phyloP scores from a whole-genome alignment of 495 filamentous ascomycete species.

The Tetracladium setigerum region DNA sequence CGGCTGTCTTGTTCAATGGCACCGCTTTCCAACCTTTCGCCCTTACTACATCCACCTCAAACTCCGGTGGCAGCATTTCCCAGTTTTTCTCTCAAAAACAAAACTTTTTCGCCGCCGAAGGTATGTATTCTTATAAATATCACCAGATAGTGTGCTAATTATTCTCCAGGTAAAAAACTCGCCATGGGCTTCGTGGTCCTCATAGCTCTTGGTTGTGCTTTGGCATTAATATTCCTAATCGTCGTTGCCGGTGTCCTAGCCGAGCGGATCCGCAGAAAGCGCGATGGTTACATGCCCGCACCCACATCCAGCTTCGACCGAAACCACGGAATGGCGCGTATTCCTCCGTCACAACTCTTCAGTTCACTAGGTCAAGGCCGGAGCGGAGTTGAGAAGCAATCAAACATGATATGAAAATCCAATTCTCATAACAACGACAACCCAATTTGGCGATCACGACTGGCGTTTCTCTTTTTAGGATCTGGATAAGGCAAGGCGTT shows the following conservation, averaged over 20 bases:
- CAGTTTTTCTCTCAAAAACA: slow-evolving; percentile 69
- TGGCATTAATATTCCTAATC: slow-evolving; percentile 80
- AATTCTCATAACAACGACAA: no score
- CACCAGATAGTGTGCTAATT: slow-evolving; percentile 35
- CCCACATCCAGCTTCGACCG: slow-evolving; percentile 63
- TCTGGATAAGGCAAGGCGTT: slow-evolving; percentile 18
- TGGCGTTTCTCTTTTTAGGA: neutral
- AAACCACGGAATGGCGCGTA: slow-evolving; percentile 29
- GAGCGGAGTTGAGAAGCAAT: slow-evolving; percentile 15
- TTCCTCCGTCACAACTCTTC: slow-evolving; percentile 21
- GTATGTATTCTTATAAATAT: slow-evolving; percentile 9
- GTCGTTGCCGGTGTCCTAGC: slow-evolving; percentile 77
- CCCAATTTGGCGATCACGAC: no score
- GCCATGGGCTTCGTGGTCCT: slow-evolving; percentile 84
- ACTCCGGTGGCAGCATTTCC: slow-evolving; percentile 59
- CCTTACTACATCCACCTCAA: slow-evolving; percentile 52
- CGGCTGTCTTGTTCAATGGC: slow-evolving; percentile 84
- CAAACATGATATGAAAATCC: slow-evolving; percentile 17
- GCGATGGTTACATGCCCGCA: slow-evolving; percentile 80
- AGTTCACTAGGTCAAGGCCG: slow-evolving; percentile 19
- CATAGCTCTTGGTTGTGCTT: slow-evolving; percentile 83
- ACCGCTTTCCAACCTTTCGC: slow-evolving; percentile 69
- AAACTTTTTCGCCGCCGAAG: slow-evolving; percentile 47
- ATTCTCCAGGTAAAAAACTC: slow-evolving; percentile 44
- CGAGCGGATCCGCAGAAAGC: slow-evolving; percentile 74